Conservation (phyloP, 768 basidiomycete species). For the Porphyrellus cyaneotinctus region DNA sequence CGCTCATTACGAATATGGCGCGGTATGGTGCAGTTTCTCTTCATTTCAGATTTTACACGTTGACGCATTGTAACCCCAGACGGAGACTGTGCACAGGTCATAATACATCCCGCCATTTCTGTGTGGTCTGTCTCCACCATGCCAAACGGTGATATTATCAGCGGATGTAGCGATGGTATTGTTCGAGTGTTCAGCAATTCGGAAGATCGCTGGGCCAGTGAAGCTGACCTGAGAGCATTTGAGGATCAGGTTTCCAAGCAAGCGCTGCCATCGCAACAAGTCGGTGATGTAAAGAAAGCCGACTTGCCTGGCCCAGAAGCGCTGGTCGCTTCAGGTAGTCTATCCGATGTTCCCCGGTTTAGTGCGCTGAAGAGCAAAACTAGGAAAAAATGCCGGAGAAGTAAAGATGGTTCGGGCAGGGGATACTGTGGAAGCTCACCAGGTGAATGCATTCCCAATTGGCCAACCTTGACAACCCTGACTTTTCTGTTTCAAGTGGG, state of each 20-base stretch:
- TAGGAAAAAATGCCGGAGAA: slow-evolving; percentile 91
- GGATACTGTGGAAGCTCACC: slow-evolving; percentile 83
- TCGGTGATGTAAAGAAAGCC: slow-evolving; percentile 90
- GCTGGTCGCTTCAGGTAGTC: slow-evolving; percentile 60
- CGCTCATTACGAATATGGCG: slow-evolving; percentile 89
- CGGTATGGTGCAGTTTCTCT: slow-evolving; percentile 43
- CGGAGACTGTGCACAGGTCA: slow-evolving; percentile 83
- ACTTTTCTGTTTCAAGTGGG: slow-evolving; percentile 66
- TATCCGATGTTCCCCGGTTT: neutral
- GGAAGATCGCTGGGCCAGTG: slow-evolving; percentile 69
- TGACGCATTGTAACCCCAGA: slow-evolving; percentile 41
- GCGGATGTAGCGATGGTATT: slow-evolving; percentile 83
- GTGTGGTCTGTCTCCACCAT: slow-evolving; percentile 90
- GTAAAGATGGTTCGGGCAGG: slow-evolving; percentile 87
- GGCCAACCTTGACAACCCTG: neutral
- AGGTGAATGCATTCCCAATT: slow-evolving; percentile 46
- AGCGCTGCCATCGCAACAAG: slow-evolving; percentile 77
- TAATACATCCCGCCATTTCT: slow-evolving; percentile 94
- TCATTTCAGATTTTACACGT: neutral
- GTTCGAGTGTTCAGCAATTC: slow-evolving; percentile 81
- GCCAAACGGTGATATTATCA: slow-evolving; percentile 90
- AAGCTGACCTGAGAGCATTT: slow-evolving; percentile 59
- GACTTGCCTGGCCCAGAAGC: slow-evolving; percentile 88
- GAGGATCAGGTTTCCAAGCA: slow-evolving; percentile 76
- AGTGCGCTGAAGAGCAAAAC: slow-evolving; percentile 7